Evolutionary conservation across 225 moss, liverwort and hornwort genomes (phyloP).

Genomic region (Straminergon stramineum): DNA sequence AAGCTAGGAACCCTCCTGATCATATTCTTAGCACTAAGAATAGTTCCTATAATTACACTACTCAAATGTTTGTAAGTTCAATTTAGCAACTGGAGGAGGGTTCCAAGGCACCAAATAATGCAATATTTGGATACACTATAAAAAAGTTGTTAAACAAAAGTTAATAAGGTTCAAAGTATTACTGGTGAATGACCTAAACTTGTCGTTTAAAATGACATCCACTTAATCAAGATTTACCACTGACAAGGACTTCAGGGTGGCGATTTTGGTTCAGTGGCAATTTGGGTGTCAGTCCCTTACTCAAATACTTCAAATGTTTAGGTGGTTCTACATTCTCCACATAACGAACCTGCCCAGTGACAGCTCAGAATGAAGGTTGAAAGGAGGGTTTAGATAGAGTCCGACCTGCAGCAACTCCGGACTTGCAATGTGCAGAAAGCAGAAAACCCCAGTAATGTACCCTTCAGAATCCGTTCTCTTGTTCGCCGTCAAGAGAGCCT

Average conservation of each 20-base stretch:
- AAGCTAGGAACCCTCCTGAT: neutral
- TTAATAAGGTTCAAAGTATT: neutral
- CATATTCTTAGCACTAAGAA: neutral
- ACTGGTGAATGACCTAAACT: neutral
- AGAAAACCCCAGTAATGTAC: conserved; percentile 40
- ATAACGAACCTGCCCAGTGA: neutral
- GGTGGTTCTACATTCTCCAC: neutral
- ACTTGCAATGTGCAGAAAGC: conserved; percentile 48
- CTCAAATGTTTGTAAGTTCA: neutral
- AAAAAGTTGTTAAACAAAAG: neutral
- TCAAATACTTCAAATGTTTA: neutral
- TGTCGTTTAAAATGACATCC: neutral
- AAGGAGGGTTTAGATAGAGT: neutral
- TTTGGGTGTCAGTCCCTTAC: neutral
- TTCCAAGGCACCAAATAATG: neutral
- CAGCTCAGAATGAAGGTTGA: neutral
- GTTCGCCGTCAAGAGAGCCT: conserved; percentile 38
- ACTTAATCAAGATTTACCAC: neutral
- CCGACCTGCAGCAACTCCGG: conserved; percentile 37
- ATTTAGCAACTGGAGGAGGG: neutral
- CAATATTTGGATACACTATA: neutral
- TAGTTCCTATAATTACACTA: neutral
- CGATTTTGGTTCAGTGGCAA: neutral
- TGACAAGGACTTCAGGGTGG: neutral
- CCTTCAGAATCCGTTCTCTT: conserved; percentile 43